phyloP scores from a whole-genome alignment of 2,329 filamentous ascomycete genomes.

The Diaporthe destruens region DNA sequence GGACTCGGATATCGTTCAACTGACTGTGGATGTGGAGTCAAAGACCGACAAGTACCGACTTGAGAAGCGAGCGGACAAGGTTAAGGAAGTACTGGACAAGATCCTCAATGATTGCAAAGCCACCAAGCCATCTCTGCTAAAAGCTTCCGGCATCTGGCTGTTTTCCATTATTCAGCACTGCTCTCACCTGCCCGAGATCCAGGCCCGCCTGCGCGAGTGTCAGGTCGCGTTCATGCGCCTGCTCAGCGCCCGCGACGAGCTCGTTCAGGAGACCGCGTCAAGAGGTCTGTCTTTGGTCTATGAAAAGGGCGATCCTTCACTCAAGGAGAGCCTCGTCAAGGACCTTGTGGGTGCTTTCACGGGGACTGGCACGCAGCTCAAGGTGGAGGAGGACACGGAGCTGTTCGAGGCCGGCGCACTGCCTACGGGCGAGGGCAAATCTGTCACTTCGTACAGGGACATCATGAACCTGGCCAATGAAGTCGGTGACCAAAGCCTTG shows the following conservation, averaged over 20 bases:
- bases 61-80: conserved; percentile 54
- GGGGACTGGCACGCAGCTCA: conserved; percentile 78
- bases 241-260: conserved; percentile 87
- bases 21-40: conserved; percentile 80
- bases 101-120: conserved; percentile 82
- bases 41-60: conserved; percentile 50
- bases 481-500: conserved; percentile 93
- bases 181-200: conserved; percentile 80
- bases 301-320: conserved; percentile 84
- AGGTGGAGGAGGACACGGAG: conserved; percentile 91
- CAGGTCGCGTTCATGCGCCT: conserved; percentile 91
- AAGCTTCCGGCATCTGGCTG: conserved; percentile 95
- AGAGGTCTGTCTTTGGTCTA: conserved; percentile 93
- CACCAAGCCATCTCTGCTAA: conserved; percentile 89
- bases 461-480: conserved; percentile 96
- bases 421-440: conserved; percentile 89
- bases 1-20: conserved; percentile 82
- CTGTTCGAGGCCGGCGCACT: conserved; percentile 92
- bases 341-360: conserved; percentile 93
- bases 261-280: conserved; percentile 96
- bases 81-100: conserved; percentile 74
- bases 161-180: conserved; percentile 93
- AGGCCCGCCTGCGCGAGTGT: conserved; percentile 79
- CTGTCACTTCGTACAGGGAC: conserved; percentile 96
- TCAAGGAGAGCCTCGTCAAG: conserved; percentile 86